These are phyloP conservation scores for Chaetomium sp. DNA, from an alignment of 2,329 filamentous ascomycete genomes.

Conservation along the genomic window DNA sequence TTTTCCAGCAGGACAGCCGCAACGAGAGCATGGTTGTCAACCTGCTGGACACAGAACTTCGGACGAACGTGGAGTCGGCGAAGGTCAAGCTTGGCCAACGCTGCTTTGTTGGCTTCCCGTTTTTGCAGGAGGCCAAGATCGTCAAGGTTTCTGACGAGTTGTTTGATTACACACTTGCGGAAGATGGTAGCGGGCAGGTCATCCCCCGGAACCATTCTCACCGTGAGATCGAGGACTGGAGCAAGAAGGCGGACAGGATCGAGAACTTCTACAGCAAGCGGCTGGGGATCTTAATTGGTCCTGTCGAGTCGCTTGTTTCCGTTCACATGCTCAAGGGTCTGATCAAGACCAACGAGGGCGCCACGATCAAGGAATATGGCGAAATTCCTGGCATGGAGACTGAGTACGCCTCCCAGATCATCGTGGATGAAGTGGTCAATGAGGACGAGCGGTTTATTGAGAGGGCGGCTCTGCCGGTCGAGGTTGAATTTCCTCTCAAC, in stretches of 20 bases:
- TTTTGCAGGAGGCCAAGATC: constrained; percentile 89
- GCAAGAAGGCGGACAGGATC: constrained; percentile 74
- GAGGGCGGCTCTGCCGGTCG: constrained; percentile 75
- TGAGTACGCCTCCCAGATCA: constrained; percentile 82
- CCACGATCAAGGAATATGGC: constrained; percentile 87
- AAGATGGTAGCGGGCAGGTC: constrained; percentile 55
- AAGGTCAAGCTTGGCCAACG: constrained; percentile 75
- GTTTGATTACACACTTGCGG: constrained; percentile 74
- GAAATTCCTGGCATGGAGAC: constrained; percentile 78
- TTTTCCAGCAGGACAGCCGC: constrained; percentile 91
- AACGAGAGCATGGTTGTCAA: constrained; percentile 96
- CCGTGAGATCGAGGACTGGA: constrained; percentile 74
- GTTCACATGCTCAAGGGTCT: constrained; percentile 93
- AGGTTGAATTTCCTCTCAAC: constrained; percentile 81
- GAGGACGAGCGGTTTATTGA: constrained; percentile 93
- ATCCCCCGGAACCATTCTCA: constrained; percentile 64
- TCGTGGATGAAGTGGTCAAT: constrained; percentile 85
- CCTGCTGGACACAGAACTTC: constrained; percentile 64
- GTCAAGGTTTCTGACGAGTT: constrained; percentile 85
- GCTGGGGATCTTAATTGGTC: constrained; percentile 77
- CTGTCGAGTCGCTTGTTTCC: constrained; percentile 82
- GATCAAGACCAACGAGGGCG: constrained; percentile 82
- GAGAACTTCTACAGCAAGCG: constrained; percentile 87
- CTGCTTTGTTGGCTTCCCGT: constrained; percentile 90
- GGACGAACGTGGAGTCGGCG: constrained; percentile 64